Conservation (phyloP, 2,329 filamentous ascomycete genomes). For the Calonectria montana region DNA sequence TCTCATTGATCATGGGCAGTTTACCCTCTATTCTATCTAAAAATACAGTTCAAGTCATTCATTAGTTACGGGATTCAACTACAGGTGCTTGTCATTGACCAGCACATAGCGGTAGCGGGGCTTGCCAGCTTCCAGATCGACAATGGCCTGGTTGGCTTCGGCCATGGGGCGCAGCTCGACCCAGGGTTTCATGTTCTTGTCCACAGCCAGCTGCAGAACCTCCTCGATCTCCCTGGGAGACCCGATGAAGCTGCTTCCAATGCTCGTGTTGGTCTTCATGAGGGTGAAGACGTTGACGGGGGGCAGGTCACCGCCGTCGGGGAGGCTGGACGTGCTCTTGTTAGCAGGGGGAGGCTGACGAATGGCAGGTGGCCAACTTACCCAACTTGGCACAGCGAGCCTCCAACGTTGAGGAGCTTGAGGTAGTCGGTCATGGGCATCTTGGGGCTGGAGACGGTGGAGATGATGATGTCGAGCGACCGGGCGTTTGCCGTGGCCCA, state of each 20-base stretch:
- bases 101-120: constrained; percentile 61
- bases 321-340: constrained; percentile 32
- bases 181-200: constrained; percentile 68
- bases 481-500: constrained; percentile 64
- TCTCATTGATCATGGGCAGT: not conserved
- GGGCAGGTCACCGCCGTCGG: constrained; percentile 38
- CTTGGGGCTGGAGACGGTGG: constrained; percentile 64
- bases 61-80: constrained; percentile 12
- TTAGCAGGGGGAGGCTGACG: constrained; percentile 51
- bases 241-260: constrained; percentile 61
- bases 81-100: constrained; percentile 51
- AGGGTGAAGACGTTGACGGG: constrained; percentile 40
- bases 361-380: constrained; percentile 25
- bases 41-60: not conserved
- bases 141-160: constrained; percentile 64
- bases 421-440: constrained; percentile 75
- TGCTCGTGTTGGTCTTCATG: constrained; percentile 44
- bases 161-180: constrained; percentile 65
- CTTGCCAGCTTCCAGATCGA: constrained; percentile 67
- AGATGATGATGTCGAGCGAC: constrained; percentile 79
- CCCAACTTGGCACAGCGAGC: constrained; percentile 74
- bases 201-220: constrained; percentile 68
- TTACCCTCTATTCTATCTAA: not conserved
- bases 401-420: constrained; percentile 66
- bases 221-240: constrained; percentile 66